A percentile compares a stretch with the other conserved stretches of the same genome.
phyloP scores from a whole-genome alignment of 2,329 filamentous ascomycete genomes.

The Fusarium sp. region DNA sequence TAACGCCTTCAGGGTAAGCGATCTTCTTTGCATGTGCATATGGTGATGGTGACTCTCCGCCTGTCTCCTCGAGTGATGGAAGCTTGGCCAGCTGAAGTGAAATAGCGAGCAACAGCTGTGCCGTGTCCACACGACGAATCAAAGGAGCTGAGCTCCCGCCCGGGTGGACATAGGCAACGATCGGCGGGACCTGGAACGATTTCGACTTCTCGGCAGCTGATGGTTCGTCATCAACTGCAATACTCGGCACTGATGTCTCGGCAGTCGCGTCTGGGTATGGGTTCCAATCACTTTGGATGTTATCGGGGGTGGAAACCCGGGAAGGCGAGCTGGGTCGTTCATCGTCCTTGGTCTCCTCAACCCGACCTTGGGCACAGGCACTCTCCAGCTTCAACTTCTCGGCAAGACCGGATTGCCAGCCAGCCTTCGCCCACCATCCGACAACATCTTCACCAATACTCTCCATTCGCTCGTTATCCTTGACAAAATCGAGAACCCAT shows the following conservation, averaged over 20 bases:
- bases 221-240: constrained; percentile 3
- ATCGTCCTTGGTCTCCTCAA: constrained; percentile 52
- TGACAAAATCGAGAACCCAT: constrained; percentile 89
- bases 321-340: constrained; percentile 46
- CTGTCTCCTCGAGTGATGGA: constrained; percentile 73
- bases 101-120: constrained; percentile 80
- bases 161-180: constrained; percentile 85
- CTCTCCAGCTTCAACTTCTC: constrained; percentile 80
- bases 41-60: constrained; percentile 68
- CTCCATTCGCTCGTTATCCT: constrained; percentile 82
- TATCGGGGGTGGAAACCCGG: constrained; percentile 36
- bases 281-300: constrained; percentile 13
- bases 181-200: constrained; percentile 67
- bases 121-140: constrained; percentile 88
- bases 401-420: constrained; percentile 85
- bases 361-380: constrained; percentile 59
- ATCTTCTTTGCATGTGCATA: constrained; percentile 84
- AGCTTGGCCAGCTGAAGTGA: constrained; percentile 90
- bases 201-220: constrained; percentile 18
- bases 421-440: constrained; percentile 94
- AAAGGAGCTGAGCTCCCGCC: constrained; percentile 65
- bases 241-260: not conserved
- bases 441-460: constrained; percentile 91
- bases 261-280: not conserved
- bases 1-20: constrained; percentile 84